Evolutionary conservation across 306 rosid genomes (phyloP).

Genomic region (Luffa acutangula): DNA sequence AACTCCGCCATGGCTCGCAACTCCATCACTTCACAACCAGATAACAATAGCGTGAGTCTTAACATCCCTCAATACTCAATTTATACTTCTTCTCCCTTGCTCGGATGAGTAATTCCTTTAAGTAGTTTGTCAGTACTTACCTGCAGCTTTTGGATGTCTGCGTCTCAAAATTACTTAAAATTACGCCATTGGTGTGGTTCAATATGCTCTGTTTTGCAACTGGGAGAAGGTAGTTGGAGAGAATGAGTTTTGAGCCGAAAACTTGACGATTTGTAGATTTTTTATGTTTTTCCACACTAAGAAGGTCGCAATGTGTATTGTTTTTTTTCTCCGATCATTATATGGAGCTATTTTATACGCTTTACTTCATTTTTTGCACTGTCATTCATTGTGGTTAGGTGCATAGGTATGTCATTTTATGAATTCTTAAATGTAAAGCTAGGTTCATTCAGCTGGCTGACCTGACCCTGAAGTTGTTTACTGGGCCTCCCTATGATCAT

Average conservation of each 20-base stretch:
- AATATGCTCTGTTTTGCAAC: neutral
- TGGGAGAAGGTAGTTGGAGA: neutral
- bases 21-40: conserved; percentile 36
- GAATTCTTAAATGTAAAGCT: neutral
- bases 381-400: neutral
- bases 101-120: neutral
- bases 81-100: neutral
- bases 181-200: neutral
- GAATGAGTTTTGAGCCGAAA: conserved; percentile 1
- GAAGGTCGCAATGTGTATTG: neutral
- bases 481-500: neutral
- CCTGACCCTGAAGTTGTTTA: neutral
- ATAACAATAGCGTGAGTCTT: conserved; percentile 35
- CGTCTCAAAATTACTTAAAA: neutral
- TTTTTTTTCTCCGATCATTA: neutral
- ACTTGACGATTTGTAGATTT: neutral
- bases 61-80: neutral
- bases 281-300: neutral
- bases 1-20: conserved; percentile 44
- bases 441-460: neutral
- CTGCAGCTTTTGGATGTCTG: neutral
- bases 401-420: neutral
- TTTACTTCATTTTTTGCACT: neutral
- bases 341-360: neutral
- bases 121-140: neutral